Evolutionary conservation across 495 filamentous ascomycete species (phyloP).

Genomic region (Neurospora pannonica): DNA sequence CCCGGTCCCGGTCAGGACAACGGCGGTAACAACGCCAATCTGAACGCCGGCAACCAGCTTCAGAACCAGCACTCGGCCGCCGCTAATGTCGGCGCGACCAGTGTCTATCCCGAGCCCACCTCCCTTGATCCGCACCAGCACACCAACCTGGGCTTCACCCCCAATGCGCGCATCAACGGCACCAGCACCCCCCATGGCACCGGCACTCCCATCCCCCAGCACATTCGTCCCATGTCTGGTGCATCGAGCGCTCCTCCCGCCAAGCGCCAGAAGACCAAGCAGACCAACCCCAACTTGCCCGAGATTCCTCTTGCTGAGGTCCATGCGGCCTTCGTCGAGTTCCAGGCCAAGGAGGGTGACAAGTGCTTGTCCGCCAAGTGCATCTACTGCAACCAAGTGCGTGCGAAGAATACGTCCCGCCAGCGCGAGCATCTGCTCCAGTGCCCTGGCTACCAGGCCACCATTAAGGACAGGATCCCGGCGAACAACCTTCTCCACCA

Average conservation of each 20-base stretch:
- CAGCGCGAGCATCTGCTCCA: constrained; percentile 21
- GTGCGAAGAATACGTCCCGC: constrained; percentile 24
- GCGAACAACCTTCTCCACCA: constrained; percentile 21
- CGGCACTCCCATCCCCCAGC: constrained; percentile 14
- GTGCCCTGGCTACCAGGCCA: constrained; percentile 16
- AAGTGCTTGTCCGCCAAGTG: constrained; percentile 19
- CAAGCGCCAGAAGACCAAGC: constrained; percentile 19
- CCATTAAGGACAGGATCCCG: constrained; percentile 20
- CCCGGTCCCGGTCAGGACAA: background rate
- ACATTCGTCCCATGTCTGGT: constrained; percentile 5
- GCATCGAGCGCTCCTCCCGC: constrained; percentile 14
- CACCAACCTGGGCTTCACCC: constrained; percentile 16
- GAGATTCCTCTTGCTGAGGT: constrained; percentile 20
- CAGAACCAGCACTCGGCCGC: background rate
- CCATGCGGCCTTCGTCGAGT: constrained; percentile 23
- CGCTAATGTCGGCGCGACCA: constrained; percentile 1
- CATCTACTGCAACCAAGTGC: constrained; percentile 17
- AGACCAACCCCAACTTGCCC: constrained; percentile 5
- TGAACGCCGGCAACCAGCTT: background rate
- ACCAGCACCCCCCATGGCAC: constrained; percentile 16
- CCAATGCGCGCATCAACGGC: constrained; percentile 22
- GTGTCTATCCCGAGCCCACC: background rate
- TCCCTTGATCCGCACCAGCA: background rate
- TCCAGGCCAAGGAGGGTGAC: constrained; percentile 19
- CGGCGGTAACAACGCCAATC: background rate